Evolutionary conservation across 192 early-diverging fungal species (phyloP), one percentile per base, ranked within the genome.

Genomic region (Umbelopsis sp.): DNA sequence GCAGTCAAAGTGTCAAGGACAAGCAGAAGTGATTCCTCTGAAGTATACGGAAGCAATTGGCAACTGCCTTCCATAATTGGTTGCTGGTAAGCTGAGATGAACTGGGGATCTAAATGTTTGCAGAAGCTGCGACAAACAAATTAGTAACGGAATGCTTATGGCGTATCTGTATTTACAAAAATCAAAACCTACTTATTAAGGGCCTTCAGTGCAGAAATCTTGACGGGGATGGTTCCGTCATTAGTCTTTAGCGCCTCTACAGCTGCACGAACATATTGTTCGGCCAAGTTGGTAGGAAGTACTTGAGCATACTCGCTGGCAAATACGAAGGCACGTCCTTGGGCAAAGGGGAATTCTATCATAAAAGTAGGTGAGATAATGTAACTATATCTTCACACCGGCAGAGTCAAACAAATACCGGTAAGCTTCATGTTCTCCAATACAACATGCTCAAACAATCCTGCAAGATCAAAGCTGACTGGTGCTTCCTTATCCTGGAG

Each of bases 301-400:
- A 89, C 82, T 12, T 85, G 80, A 20, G 91, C 89, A 85, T 95
- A 94, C 72, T 91, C 86, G 52, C 90, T 91, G 2, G 91, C 87
- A 86, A 96, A 96, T 20, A 95, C 91, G 65, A 98, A 88, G 2
- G 95, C 90, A 16, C 97, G 94, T 4, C 96, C 95, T 78, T 95
- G 93, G 69, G 94, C 84, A 77, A 95, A 95, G 9, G 97, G 97
- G 49, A 71, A 81, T 9, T 88, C 89, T 84, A 51, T 29, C 34
- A 52, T 52, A 12, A 22, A 50, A 34, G 62, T 34, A 5, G n/a
- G 47, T 66, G 38, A 65, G 20, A 68, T 34, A 32, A 24, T 6
- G 45, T 4, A n/a, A 1, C 38, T n/a, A 26, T 34, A 67, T 25
- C 3, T 25, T 7, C 20, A 4, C 36, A 1, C 31, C 31, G 8